Base-by-base conservation (phyloP, 768 basidiomycete genomes). In the Termitomyces sp. region DNA sequence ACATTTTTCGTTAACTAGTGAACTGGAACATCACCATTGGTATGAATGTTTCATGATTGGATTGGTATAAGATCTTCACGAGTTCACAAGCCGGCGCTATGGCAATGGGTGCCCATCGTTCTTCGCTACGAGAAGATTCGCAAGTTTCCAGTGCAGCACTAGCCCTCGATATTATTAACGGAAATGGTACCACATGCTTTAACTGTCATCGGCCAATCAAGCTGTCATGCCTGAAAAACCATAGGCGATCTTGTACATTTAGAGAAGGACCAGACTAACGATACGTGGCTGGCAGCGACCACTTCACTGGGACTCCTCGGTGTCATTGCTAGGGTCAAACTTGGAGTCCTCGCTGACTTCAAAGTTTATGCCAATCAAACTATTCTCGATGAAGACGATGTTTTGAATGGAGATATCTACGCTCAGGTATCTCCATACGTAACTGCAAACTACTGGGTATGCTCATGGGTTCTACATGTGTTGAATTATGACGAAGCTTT, bases 1-100 rank as follows among this genome's bases (percentile, higher is more conserved):
- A 55, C 15, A 7, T 47, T 54, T n/a, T 9, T 42, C 14, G 44
- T 32, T 14, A 1, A 40, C 15, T 28, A 70, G 71, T 73, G 1
- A 73, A 71, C 59, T 72, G 71, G 71, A 73, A 72, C 52, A 73
- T 73, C 37, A 71, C 68, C 15, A 68, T 73, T 46, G 72, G 71
- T 69, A 44, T 24, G 59, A 11, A 15, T 32, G 42, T 19, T 14
- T 14, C 15, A 8, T 43, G 15, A 2, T 4, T 52, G 11, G 4
- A 21, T 14, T 15, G 6, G 28, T 21, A 4, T 7, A 34, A 15
- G 7, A 11, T 43, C 28, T 19, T 44, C 19, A 52, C 34, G n/a
- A 30, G 22, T 52, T 22, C 6, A 21, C 15, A 47, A 72, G 71
- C 65, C 51, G 72, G 71, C 35, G 71, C 72, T 43, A 66, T 71